Conservation (phyloP, 768 basidiomycete genomes). For the Pleurotus pulmonarius region DNA sequence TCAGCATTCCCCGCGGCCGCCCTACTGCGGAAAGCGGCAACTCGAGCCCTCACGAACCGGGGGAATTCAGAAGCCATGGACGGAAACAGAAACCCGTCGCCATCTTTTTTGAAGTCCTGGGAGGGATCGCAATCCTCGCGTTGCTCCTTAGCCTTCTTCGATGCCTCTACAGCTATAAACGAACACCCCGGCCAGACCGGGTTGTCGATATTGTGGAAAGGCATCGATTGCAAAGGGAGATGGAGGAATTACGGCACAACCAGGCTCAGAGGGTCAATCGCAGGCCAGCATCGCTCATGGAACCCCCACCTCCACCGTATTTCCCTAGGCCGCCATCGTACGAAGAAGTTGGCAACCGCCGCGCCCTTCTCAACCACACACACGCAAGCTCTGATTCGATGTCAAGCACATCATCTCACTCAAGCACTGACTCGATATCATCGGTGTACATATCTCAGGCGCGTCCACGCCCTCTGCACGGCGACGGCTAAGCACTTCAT, state of each 20-base stretch:
- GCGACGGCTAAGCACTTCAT: background rate
- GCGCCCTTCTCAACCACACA: constrained; percentile 1
- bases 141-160: constrained; percentile 34
- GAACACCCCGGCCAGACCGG: constrained; percentile 42
- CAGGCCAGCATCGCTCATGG: constrained; percentile 25
- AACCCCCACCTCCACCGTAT: constrained; percentile 51
- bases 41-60: constrained; percentile 5
- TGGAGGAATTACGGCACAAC: constrained; percentile 38
- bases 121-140: constrained; percentile 31
- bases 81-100: constrained; percentile 27
- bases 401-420: constrained; percentile 8
- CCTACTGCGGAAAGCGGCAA: constrained; percentile 5
- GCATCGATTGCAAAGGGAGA: constrained; percentile 47
- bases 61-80: constrained; percentile 4
- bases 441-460: background rate
- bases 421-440: constrained; percentile 6
- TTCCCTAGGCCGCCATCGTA: constrained; percentile 48
- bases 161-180: constrained; percentile 38
- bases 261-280: constrained; percentile 11
- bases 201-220: constrained; percentile 37
- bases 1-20: constrained; percentile 9
- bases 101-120: constrained; percentile 45
- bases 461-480: background rate
- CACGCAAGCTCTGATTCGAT: constrained; percentile 1
- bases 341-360: constrained; percentile 15